phyloP scores from a whole-genome alignment of 164 flowering plant species.

The Umbilicus rupestris region DNA sequence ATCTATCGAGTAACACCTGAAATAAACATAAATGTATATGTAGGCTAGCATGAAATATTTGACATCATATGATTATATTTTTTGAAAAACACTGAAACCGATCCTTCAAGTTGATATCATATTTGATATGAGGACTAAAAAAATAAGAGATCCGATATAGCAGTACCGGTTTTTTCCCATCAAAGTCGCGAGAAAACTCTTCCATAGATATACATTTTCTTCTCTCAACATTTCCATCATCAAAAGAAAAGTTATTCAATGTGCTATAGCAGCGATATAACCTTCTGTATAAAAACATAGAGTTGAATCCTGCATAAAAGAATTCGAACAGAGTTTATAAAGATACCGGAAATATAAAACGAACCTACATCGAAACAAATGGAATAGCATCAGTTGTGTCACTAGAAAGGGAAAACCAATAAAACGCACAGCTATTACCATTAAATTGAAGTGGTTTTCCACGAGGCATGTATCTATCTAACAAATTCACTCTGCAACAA shows the following conservation, averaged over 20 bases:
- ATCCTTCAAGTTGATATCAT: not conserved
- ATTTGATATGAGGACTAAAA: not conserved
- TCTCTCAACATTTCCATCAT: slow-evolving; percentile 65
- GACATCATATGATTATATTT: not conserved
- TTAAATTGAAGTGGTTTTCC: slow-evolving; percentile 42
- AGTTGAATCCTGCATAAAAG: slow-evolving; percentile 60
- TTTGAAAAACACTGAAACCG: not conserved
- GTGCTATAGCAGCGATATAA: slow-evolving; percentile 67
- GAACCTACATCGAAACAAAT: not conserved
- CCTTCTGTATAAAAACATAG: slow-evolving; percentile 70
- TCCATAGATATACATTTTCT: slow-evolving; percentile 39
- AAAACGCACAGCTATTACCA: slow-evolving; percentile 33
- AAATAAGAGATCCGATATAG: not conserved
- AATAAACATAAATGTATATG: slow-evolving; percentile 19
- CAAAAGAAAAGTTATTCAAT: slow-evolving; percentile 46
- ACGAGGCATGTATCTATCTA: slow-evolving; percentile 21
- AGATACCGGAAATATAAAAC: not conserved
- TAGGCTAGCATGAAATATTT: not conserved
- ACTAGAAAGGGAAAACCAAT: not conserved
- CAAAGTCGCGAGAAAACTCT: slow-evolving; percentile 47
- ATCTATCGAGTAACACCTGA: slow-evolving; percentile 65
- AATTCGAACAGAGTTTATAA: not conserved
- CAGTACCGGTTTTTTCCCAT: slow-evolving; percentile 66
- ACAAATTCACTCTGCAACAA: slow-evolving; percentile 34
- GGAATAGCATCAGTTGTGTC: not conserved